Base-by-base conservation (phyloP, 805 yeast genomes). In the Metschnikowia borealis region DNA sequence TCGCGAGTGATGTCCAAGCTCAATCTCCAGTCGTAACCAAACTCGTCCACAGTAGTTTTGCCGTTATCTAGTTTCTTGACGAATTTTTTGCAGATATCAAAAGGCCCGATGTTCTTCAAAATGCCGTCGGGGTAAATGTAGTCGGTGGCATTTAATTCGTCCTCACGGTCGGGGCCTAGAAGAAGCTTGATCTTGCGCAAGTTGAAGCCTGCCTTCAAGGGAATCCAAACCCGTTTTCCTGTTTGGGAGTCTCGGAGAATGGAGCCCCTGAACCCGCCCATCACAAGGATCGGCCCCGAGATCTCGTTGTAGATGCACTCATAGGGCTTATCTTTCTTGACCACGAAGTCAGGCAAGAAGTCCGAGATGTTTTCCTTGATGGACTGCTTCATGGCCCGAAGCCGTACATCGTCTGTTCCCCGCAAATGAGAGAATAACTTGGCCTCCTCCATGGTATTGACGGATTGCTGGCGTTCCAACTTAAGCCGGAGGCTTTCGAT, bases 1-100 rank as follows among this genome's bases (percentile, higher is more conserved):
- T 68, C 62, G 11, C 87, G 71, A 17, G 76, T 69, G 4, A 82
- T 64, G 38, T 82, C 87, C 2, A 82, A 75, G 6, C 91, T 82
- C 5, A 90, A 66, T 59, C 97, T 78, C 97, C 97, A 91, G 69
- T 91, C 97, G 65, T 90, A 91, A n/a, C 96, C 95, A 68, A 84
- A 91, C 50, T 85, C 84, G 49, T 80, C 79, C 5, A 88, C 82
- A 14, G 68, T 77, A 3, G 85, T 78, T 11, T 79, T 81, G 2
- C 87, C 84, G 57, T 83, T 84, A 6, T 71, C 57, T 34, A 91
- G 65, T 56, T 71, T 78, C 43, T 78, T 76, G 44, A 86, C 75
- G 49, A 91, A 69, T 56, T 76, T 78, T 53, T 77, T 77, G 46
- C 89, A 79, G 17, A 90, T 78, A 63, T 90, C 97, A 14, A 90